Conservation (phyloP, 2,329 filamentous ascomycete genomes). For the Venturia carpophila region DNA sequence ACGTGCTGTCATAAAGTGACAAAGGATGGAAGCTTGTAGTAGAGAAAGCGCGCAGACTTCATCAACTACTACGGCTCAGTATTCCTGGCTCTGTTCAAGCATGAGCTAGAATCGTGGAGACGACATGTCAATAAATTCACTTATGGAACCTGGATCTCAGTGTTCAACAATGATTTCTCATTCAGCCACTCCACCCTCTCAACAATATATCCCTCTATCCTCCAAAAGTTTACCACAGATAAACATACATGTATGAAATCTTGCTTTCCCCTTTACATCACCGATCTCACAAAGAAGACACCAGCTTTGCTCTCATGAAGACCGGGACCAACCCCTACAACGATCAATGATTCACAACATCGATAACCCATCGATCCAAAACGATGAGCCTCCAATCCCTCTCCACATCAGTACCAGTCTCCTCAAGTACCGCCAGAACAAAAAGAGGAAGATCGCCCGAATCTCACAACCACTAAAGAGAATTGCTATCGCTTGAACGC, state of each 20-base stretch:
- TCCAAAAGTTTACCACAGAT: not conserved
- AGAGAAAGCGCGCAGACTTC: too few relatives aligned
- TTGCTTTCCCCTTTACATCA: not conserved
- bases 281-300: not conserved
- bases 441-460: not conserved
- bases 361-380: not conserved
- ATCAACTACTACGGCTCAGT: too few relatives aligned
- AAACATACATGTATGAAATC: not conserved
- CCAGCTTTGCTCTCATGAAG: not conserved
- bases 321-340: not conserved
- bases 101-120: too few relatives aligned
- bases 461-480: not conserved
- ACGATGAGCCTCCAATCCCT: not conserved
- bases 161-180: too few relatives aligned
- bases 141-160: too few relatives aligned
- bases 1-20: too few relatives aligned
- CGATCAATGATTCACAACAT: not conserved
- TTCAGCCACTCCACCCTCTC: too few relatives aligned
- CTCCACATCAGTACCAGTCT: not conserved
- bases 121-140: too few relatives aligned
- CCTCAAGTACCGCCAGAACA: not conserved
- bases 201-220: not conserved
- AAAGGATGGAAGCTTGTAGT: too few relatives aligned
- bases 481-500: constrained; percentile 10
- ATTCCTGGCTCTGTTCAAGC: too few relatives aligned